A percentile compares a stretch with the other conserved stretches of the same genome.
Conservation (phyloP, 495 filamentous ascomycete genomes). For the Penicillium angulare region DNA sequence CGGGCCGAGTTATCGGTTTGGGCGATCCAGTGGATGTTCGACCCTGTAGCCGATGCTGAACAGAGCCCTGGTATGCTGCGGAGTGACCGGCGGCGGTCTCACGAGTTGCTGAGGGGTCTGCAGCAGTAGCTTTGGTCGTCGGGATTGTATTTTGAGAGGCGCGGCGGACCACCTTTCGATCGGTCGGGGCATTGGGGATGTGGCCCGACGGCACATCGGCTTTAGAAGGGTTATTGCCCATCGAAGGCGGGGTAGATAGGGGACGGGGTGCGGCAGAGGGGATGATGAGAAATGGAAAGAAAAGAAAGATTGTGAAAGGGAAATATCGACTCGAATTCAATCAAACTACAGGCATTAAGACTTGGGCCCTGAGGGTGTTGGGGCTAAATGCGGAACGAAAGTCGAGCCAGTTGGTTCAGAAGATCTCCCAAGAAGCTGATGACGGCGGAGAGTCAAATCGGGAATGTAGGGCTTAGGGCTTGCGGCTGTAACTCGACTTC, state of each 20-base stretch:
- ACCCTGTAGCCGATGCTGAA: slow-evolving; percentile 41
- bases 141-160: slow-evolving; percentile 41
- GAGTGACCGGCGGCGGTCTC: slow-evolving; percentile 43
- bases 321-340: slow-evolving; percentile 3
- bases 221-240: slow-evolving; percentile 54
- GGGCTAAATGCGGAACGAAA: neutral
- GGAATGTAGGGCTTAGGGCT: slow-evolving; percentile 29
- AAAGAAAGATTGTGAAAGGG: slow-evolving; percentile 8
- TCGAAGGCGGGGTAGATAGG: slow-evolving; percentile 33
- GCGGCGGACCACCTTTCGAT: slow-evolving; percentile 40
- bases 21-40: slow-evolving; percentile 33
- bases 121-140: slow-evolving; percentile 37
- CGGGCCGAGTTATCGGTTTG: slow-evolving; percentile 10
- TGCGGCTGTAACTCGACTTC: slow-evolving; percentile 18
- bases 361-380: slow-evolving; percentile 10
- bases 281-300: slow-evolving; percentile 1
- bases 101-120: slow-evolving; percentile 41
- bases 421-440: slow-evolving; percentile 22
- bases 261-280: slow-evolving; percentile 3
- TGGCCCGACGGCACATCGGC: slow-evolving; percentile 34
- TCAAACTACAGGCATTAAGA: slow-evolving; percentile 26
- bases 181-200: slow-evolving; percentile 23
- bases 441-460: slow-evolving; percentile 17
- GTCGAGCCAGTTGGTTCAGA: slow-evolving; percentile 9
- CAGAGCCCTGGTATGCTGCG: slow-evolving; percentile 32